Base-by-base conservation (phyloP, 83 land plant species). In the Picea abies region DNA sequence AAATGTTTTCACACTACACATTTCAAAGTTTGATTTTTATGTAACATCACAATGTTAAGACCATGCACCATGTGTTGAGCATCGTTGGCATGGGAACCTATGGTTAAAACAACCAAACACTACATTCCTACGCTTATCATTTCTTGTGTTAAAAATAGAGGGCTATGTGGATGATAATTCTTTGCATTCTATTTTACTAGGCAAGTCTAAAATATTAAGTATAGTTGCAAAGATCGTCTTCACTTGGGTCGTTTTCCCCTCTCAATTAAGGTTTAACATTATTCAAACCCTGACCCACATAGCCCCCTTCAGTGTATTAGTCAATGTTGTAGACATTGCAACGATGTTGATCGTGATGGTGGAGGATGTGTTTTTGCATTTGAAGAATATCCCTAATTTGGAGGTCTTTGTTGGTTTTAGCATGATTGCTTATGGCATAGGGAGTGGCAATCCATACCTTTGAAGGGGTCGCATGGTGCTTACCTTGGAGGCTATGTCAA, bases 281-380 rank as follows among this genome's bases (percentile, higher is more conserved):
- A 94, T 97, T 56, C 91, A 88, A 1, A 88, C 94, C 14, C 91
- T 97, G 49, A 94, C 99, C 41, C 90, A 86, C 69, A 85, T 97
- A 78, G 99, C 99, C 19, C 99, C 99, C 58, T 84, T 96, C 47
- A 94, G 99, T 75, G 93, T 96, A 32, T 90, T 95, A 77, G 99
- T 96, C 12, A 96, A 97, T 84, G 80, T 93, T 10, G 90, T 93
- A 39, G 93, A 95, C 65, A 52, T 91, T 62, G 86, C 86, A 22
- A 93, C 98, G 7, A 95, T 97, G 95, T 94, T 84, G 23, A 89
- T 94, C 22, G 98, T 97, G 10, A 89, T 97, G 92, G 89, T 82
- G 35, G 87, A 92, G 62, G 97, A 97, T 79, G 84, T 91, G 11
- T 0, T 82, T 67, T 77, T 81, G 25, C 88, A 61, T 52, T 6